Evolutionary conservation across 306 rosid species (phyloP).

Genomic region (Heteromeles arbutifolia): DNA sequence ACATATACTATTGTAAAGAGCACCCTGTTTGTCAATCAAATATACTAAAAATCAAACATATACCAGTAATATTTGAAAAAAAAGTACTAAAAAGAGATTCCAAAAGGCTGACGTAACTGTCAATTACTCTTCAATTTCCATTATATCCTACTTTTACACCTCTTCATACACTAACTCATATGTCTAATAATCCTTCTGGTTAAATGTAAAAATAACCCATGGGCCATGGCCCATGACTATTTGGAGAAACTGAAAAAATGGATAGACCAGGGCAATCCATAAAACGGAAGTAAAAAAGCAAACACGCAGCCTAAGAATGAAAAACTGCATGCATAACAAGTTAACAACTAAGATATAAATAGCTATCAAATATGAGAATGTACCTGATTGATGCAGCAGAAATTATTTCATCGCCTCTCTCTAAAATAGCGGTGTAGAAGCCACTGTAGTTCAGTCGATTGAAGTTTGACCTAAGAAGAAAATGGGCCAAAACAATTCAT

Average conservation of each 20-base stretch:
- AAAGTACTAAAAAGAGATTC: neutral
- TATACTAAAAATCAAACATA: neutral
- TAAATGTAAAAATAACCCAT: neutral
- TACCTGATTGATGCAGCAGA: conserved; percentile 94
- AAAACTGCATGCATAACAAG: neutral
- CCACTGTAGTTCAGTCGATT: conserved; percentile 76
- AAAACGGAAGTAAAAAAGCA: neutral
- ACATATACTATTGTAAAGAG: neutral
- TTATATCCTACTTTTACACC: neutral
- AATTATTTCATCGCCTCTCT: conserved; percentile 91
- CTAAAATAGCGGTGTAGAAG: conserved; percentile 89
- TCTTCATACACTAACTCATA: neutral
- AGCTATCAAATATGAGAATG: neutral
- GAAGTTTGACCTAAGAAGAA: conserved; percentile 67
- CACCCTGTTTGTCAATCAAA: neutral
- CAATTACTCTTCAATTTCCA: neutral
- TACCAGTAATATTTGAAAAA: neutral
- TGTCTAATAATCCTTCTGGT: neutral
- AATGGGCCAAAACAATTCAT: neutral
- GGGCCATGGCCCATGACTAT: neutral
- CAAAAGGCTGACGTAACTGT: neutral
- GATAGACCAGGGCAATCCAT: neutral
- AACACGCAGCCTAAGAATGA: neutral
- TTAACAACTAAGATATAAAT: neutral
- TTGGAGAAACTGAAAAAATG: neutral